Evolutionary conservation across 177 flowering plant genomes (phyloP).

Genomic region (Vitis hybrid): DNA sequence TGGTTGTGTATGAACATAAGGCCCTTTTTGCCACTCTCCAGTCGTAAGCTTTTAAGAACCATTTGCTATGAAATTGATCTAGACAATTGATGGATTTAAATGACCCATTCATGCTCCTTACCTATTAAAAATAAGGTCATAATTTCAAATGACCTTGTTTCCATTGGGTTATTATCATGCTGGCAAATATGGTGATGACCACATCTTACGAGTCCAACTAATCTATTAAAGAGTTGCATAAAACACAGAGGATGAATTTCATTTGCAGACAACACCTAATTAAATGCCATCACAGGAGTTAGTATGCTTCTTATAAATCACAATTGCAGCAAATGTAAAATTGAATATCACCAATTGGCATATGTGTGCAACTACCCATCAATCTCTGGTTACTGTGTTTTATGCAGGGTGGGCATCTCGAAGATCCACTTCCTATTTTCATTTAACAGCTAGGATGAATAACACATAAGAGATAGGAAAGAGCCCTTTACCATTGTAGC

Average conservation of each 20-base stretch:
- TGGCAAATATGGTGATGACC: neutral
- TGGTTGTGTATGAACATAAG: too few species aligned
- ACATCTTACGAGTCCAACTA: neutral
- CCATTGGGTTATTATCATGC: neutral
- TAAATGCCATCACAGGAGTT: too few species aligned
- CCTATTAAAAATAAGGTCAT: too few species aligned
- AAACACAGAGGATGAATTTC: neutral
- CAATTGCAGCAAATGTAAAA: neutral
- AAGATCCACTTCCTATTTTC: neutral
- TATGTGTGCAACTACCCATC: neutral
- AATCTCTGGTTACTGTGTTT: neutral
- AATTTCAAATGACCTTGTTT: neutral
- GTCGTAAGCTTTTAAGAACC: too few species aligned
- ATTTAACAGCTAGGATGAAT: neutral
- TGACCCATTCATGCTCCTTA: too few species aligned
- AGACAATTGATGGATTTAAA: too few species aligned
- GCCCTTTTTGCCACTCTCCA: too few species aligned
- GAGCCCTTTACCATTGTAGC: slow-evolving; percentile 55
- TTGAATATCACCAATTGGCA: neutral
- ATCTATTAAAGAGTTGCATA: neutral
- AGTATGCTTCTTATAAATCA: neutral
- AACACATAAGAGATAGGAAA: neutral
- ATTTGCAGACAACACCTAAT: neutral
- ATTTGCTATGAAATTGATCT: too few species aligned
- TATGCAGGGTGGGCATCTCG: too few species aligned